These are phyloP conservation scores for Xylaria scruposa DNA, from an alignment of 495 filamentous ascomycete species.

Conservation along the genomic window DNA sequence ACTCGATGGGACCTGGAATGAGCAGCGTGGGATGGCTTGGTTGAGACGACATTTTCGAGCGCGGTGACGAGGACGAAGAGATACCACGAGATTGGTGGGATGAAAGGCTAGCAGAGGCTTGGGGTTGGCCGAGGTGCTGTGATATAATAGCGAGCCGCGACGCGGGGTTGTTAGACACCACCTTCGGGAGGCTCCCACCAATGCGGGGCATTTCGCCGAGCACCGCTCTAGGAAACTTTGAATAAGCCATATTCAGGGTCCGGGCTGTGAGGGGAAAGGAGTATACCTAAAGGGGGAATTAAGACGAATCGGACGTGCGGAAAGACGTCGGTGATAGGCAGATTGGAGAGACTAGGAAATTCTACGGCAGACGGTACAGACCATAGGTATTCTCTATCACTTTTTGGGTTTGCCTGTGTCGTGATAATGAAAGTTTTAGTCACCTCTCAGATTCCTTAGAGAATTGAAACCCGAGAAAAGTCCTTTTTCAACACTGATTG, in stretches of 20 bases:
- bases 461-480: conserved; percentile 15
- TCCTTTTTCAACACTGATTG: neutral
- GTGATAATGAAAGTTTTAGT: neutral
- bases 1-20: conserved; percentile 97
- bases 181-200: conserved; percentile 28
- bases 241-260: conserved; percentile 40
- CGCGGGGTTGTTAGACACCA: conserved; percentile 62
- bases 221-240: conserved; percentile 40
- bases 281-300: conserved; percentile 23
- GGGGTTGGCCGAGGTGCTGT: conserved; percentile 69
- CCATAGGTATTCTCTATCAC: neutral
- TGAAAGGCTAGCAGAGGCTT: conserved; percentile 62
- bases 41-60: conserved; percentile 76
- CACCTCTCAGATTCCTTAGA: neutral
- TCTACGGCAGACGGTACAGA: conserved; percentile 1
- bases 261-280: neutral
- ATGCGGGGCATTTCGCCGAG: conserved; percentile 53
- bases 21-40: conserved; percentile 81
- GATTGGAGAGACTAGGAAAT: conserved; percentile 17
- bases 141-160: conserved; percentile 80
- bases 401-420: neutral
- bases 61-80: conserved; percentile 36
- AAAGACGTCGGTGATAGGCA: conserved; percentile 15
- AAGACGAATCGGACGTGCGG: neutral
- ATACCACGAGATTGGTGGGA: conserved; percentile 43